Base-by-base conservation (phyloP, 306 rosid genomes). In the Pterocarpus macrocarpus region DNA sequence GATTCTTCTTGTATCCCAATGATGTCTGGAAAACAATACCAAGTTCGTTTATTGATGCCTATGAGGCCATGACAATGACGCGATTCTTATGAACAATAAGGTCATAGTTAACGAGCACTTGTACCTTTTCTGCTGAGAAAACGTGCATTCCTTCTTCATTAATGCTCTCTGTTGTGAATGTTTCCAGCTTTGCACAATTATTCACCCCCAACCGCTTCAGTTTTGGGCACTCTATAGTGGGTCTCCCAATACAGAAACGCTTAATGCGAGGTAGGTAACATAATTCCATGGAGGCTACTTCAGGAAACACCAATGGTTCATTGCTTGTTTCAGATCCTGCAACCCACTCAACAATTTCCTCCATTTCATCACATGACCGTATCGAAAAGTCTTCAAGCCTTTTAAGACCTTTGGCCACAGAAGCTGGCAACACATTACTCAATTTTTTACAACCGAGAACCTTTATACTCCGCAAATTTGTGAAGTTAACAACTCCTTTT, bases 361-460 rank as follows among this genome's bases (percentile, higher is more conserved):
- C 55, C 65, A 77, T 17, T 17, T 7, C 8, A 22, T 0, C 0
- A 33, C 69, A 69, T 8, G 30, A 0, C 7, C 0, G 0, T 2
- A 75, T 9, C 7, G 11, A 4, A 8, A 81, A 49, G 5, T 6
- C 3, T 17, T 64, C 44, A 6, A 41, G 41, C 3, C 49, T 43
- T 7, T 2, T 2, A 16, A 75, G 75, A 32, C 17, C 59, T 80
- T 71, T 65, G 10, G 75, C 61, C n/a, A 65, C 35, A 2, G 76
- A 67, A 28, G 6, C 8, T 36, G 79, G 84, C 1, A 81, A 75
- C 12, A 81, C 8, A 67, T 76, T 33, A 44, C 53, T 12, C 53
- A 47, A 47, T 47, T 47, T 47, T 2, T 9, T 1, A 47, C 53
- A 47, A 47, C 1, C 0, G 10, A 3, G 2, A 11, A 47, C n/a